A percentile compares a stretch with the other conserved stretches of the same genome.
Evolutionary conservation across 1,284 basidiomycete genomes (phyloP).

Genomic region (Boletus albobrunnescens): DNA sequence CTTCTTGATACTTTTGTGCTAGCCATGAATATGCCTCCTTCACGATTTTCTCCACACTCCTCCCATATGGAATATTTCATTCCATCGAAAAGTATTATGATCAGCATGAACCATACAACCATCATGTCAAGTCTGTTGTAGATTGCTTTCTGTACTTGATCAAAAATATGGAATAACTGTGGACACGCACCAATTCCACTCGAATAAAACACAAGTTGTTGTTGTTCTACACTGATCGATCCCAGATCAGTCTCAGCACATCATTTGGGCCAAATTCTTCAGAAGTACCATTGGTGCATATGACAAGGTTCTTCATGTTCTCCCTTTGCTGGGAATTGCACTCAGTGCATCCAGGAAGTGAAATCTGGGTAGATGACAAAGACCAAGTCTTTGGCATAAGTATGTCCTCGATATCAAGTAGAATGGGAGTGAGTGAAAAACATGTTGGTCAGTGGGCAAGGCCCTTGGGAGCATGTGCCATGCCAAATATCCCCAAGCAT

Average conservation of each 20-base stretch:
- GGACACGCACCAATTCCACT: conserved; percentile 40
- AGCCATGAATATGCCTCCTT: conserved; percentile 41
- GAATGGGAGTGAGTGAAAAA: no score
- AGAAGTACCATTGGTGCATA: conserved; percentile 31
- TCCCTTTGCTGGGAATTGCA: conserved; percentile 12
- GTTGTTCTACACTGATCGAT: no score
- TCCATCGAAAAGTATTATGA: neutral
- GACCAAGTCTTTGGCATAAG: neutral
- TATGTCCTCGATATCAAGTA: neutral
- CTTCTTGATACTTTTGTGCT: no score
- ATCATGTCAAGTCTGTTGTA: conserved; percentile 24
- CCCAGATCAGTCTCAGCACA: no score
- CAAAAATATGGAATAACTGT: no score
- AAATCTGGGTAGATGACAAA: neutral
- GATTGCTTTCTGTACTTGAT: conserved; percentile 20
- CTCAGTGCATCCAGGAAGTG: conserved; percentile 7
- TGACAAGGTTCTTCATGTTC: conserved; percentile 24
- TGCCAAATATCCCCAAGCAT: no score
- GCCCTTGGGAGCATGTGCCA: no score
- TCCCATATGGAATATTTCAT: neutral
- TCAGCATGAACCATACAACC: conserved; percentile 20
- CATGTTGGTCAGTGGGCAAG: no score
- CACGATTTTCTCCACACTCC: conserved; percentile 28
- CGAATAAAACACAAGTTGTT: conserved; percentile 35
- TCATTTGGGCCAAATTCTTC: conserved; percentile 30